phyloP scores from a whole-genome alignment of 768 basidiomycete species.

The Neoboletus magnificus region DNA sequence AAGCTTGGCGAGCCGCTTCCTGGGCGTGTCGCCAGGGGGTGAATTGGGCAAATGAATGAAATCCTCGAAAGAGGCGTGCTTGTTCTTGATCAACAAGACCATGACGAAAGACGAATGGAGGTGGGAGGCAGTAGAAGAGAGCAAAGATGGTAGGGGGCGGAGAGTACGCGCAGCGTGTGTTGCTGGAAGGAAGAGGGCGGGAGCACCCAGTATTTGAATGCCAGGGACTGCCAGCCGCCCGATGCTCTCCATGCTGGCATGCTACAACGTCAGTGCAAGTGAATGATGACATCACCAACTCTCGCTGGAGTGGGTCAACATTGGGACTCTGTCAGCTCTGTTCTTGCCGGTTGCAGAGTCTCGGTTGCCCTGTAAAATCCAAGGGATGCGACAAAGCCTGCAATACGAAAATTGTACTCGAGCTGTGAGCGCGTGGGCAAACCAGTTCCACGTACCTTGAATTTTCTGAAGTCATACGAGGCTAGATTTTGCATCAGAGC shows the following conservation, averaged over 20 bases:
- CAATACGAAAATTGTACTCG: neutral
- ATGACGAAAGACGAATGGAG: neutral
- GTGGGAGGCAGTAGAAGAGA: neutral
- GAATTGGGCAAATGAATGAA: conserved; percentile 4
- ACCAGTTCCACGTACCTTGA: neutral
- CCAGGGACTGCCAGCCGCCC: neutral
- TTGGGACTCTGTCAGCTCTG: neutral
- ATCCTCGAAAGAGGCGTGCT: conserved; percentile 11
- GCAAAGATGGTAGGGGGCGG: neutral
- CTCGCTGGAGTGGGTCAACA: neutral
- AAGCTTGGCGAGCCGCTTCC: neutral
- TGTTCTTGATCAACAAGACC: conserved; percentile 20
- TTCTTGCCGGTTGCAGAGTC: no score
- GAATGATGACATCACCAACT: neutral
- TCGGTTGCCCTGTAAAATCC: no score
- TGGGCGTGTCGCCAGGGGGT: conserved; percentile 1
- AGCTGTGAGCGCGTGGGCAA: neutral
- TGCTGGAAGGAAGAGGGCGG: neutral
- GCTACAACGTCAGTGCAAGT: neutral
- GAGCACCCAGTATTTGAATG: neutral
- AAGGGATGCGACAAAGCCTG: neutral
- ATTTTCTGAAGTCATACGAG: neutral
- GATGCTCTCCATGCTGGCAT: neutral
- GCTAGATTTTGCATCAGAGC: neutral
- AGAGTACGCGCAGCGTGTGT: neutral